These are phyloP conservation scores for Cercospora brassicicola DNA, from an alignment of 2,329 filamentous ascomycete species.

Conservation along the genomic window DNA sequence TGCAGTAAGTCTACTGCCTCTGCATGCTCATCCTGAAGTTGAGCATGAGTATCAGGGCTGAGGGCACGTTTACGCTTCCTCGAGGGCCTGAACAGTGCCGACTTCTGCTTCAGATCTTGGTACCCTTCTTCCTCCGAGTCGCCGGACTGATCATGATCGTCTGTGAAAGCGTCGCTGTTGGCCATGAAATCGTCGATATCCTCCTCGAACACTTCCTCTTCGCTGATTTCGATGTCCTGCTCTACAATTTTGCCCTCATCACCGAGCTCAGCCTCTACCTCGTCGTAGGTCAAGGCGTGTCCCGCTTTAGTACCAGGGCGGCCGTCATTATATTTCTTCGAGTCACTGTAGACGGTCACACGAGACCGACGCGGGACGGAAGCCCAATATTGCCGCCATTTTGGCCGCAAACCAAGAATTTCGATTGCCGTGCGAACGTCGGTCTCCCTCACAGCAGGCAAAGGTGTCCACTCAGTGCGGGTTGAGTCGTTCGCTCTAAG, in stretches of 20 bases:
- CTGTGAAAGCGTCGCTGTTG: constrained; percentile 23
- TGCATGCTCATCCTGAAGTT: not conserved
- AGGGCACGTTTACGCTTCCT: not conserved
- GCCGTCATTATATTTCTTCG: constrained; percentile 34
- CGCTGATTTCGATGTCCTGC: constrained; percentile 48
- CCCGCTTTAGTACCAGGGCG: constrained; percentile 31
- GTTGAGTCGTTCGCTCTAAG: constrained; percentile 53
- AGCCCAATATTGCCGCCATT: constrained; percentile 54
- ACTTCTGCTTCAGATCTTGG: not conserved
- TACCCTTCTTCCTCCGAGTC: not conserved
- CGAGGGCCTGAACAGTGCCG: not conserved
- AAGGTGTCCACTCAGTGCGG: constrained; percentile 27
- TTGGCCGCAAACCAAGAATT: constrained; percentile 53
- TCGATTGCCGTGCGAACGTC: constrained; percentile 59
- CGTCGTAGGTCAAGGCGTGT: constrained; percentile 40
- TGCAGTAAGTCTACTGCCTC: not conserved
- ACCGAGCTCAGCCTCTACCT: constrained; percentile 46
- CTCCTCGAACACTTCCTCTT: constrained; percentile 22
- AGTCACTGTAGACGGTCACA: constrained; percentile 49
- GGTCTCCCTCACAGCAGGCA: constrained; percentile 32
- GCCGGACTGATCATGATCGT: not conserved
- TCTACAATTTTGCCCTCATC: constrained; percentile 39
- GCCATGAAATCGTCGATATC: constrained; percentile 17
- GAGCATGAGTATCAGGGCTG: not conserved
- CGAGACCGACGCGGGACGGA: constrained; percentile 54